Evolutionary conservation across 169 alveolate species (phyloP).

Genomic region (Plasmodium fragile): DNA sequence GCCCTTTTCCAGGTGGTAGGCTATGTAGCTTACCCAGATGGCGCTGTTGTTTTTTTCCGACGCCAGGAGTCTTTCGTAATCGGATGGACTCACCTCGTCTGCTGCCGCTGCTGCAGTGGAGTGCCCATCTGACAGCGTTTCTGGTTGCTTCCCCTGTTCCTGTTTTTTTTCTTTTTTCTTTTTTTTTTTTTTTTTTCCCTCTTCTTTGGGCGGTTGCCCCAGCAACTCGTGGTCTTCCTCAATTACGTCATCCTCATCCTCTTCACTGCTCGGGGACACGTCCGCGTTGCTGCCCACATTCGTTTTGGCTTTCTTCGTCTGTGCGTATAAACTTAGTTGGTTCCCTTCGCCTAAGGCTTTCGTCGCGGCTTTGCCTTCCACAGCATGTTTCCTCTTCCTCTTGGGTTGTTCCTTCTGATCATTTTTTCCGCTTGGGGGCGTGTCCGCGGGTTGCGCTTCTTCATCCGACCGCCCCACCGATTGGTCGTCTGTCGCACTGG

Average conservation of each 20-base stretch:
- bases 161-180: background rate
- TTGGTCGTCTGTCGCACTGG: background rate
- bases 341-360: conserved; percentile 5
- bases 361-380: conserved; percentile 30
- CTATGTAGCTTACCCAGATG: conserved; percentile 86
- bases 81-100: conserved; percentile 28
- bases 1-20: conserved; percentile 85
- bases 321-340: conserved; percentile 39
- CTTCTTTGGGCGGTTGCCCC: background rate
- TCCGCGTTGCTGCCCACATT: background rate
- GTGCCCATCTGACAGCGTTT: background rate
- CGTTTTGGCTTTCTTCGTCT: conserved; percentile 2
- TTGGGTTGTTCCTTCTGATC: background rate
- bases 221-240: background rate
- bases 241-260: background rate
- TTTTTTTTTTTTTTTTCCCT: background rate
- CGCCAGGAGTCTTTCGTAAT: conserved; percentile 76
- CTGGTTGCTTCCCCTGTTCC: background rate
- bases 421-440: background rate
- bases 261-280: background rate
- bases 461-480: background rate
- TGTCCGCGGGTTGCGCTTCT: background rate
- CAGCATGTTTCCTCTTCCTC: conserved; percentile 31
- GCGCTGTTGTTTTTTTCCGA: conserved; percentile 81
- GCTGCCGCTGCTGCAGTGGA: background rate